Percentiles rank a stretch among this genome's conserved stretches.
Evolutionary conservation across 345 rosid genomes (phyloP).

Genomic region (Melaleuca alternifolia): DNA sequence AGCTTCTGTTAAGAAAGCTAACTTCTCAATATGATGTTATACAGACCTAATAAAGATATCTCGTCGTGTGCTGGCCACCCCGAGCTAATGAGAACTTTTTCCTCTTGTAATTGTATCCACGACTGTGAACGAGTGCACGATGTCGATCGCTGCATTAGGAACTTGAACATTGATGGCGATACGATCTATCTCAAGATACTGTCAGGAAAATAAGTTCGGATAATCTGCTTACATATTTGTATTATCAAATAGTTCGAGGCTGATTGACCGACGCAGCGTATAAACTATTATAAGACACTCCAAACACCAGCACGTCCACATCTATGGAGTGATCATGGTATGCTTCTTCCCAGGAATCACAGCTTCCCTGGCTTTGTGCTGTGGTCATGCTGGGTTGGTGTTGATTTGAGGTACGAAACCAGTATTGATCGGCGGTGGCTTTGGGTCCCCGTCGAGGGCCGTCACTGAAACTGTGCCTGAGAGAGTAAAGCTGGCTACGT

Average conservation of each 20-base stretch:
- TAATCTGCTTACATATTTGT: background rate
- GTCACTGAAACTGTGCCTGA: no score
- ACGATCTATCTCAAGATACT: background rate
- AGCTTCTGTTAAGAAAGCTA: background rate
- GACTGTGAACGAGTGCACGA: background rate
- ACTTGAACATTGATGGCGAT: background rate
- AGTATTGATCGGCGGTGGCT: background rate
- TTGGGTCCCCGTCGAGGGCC: background rate
- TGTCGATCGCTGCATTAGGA: background rate
- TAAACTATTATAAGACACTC: background rate
- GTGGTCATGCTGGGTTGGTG: background rate
- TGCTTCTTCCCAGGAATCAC: background rate
- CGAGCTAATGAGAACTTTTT: background rate
- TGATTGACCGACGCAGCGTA: background rate
- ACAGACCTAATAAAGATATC: background rate
- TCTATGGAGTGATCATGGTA: background rate
- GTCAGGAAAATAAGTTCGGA: background rate
- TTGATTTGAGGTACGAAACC: background rate
- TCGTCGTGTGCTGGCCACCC: background rate
- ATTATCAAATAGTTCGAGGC: background rate
- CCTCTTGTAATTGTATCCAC: background rate
- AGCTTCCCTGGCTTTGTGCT: background rate
- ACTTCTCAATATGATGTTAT: background rate
- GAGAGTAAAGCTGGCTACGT: no score
- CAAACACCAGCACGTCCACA: background rate